Evolutionary conservation across 2,329 filamentous ascomycete genomes (phyloP).

Genomic region (Zymoseptoria pseudotritici): DNA sequence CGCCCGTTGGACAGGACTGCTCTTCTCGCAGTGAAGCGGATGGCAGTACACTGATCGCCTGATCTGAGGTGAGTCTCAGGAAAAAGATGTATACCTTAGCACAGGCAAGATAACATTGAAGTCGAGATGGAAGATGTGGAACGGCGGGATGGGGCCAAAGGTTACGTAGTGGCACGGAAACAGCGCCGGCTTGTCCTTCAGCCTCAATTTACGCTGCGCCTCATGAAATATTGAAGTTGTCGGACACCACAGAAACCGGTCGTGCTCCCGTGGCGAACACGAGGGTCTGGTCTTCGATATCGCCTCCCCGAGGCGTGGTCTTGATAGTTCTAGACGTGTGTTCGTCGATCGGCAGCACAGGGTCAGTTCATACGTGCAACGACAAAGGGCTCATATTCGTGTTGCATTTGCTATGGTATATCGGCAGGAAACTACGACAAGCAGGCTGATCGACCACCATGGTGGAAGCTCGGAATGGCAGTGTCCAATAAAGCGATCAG

Average conservation of each 20-base stretch:
- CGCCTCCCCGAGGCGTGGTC: too few relatives aligned
- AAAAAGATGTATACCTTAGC: not conserved
- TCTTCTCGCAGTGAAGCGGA: not conserved
- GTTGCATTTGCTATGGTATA: not conserved
- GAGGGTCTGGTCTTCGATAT: too few relatives aligned
- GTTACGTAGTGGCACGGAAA: not conserved
- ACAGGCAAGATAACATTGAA: not conserved
- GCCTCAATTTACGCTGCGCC: not conserved
- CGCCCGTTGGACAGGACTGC: too few relatives aligned
- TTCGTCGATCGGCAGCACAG: not conserved
- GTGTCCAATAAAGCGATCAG: not conserved
- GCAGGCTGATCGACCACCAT: not conserved
- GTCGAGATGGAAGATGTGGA: not conserved
- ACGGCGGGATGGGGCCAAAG: not conserved
- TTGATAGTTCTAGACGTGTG: not conserved
- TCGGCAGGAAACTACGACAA: not conserved
- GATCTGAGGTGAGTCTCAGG: not conserved
- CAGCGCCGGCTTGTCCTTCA: not conserved
- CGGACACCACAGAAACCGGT: too few relatives aligned
- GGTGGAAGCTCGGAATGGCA: too few relatives aligned
- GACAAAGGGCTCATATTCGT: not conserved
- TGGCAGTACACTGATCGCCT: not conserved
- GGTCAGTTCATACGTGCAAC: not conserved
- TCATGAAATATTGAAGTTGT: not conserved
- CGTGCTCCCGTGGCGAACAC: too few relatives aligned